phyloP scores from a whole-genome alignment of 140 eudicot species.

The Flaveria floridana region DNA sequence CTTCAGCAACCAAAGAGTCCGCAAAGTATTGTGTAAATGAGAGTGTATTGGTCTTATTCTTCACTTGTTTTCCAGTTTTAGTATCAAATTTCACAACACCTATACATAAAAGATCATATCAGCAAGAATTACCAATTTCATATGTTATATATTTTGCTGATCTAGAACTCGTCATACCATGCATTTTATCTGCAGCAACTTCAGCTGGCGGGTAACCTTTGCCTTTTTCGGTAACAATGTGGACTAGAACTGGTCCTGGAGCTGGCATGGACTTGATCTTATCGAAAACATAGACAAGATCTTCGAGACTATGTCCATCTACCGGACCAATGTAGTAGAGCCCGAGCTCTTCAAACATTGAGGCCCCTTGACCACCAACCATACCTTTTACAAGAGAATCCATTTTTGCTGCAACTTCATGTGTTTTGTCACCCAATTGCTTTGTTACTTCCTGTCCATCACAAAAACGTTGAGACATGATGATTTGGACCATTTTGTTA shows the following conservation, averaged over 20 bases:
- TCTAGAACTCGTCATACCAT: constrained; percentile 38
- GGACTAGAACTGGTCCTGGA: constrained; percentile 64
- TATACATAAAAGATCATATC: constrained; percentile 20
- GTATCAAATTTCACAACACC: constrained; percentile 80
- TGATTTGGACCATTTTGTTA: background rate
- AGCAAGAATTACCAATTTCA: background rate
- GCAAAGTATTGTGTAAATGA: constrained; percentile 70
- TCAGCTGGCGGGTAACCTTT: constrained; percentile 77
- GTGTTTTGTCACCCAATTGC: constrained; percentile 49
- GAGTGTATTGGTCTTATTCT: constrained; percentile 39
- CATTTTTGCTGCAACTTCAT: constrained; percentile 56
- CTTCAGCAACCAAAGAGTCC: constrained; percentile 68
- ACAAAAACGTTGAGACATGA: background rate
- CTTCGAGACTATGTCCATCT: constrained; percentile 65
- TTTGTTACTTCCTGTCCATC: constrained; percentile 47
- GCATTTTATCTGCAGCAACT: constrained; percentile 62
- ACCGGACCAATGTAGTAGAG: constrained; percentile 67
- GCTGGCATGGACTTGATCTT: constrained; percentile 45
- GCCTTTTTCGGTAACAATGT: constrained; percentile 69
- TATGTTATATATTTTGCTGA: background rate
- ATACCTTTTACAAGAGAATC: constrained; percentile 42
- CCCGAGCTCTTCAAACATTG: constrained; percentile 70
- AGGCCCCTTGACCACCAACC: constrained; percentile 34
- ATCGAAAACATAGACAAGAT: constrained; percentile 49
- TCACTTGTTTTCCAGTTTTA: constrained; percentile 52